phyloP scores from a whole-genome alignment of 2,329 filamentous ascomycete genomes.

The Fusarium setosum region DNA sequence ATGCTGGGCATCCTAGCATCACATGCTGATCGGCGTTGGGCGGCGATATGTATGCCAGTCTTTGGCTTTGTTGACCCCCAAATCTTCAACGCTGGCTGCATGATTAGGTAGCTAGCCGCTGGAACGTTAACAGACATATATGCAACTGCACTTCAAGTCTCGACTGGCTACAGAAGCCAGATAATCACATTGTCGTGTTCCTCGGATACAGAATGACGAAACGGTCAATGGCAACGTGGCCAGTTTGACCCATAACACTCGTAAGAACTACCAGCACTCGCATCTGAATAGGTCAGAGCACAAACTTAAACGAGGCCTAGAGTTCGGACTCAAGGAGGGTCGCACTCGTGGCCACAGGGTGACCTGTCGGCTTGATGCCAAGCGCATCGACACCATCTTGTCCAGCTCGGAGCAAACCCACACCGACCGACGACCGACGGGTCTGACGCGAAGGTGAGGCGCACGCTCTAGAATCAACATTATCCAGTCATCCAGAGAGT shows the following conservation, averaged over 20 bases:
- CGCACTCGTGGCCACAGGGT: constrained; percentile 14
- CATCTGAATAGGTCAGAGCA: constrained; percentile 28
- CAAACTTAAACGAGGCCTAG: constrained; percentile 24
- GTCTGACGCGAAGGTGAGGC: constrained; percentile 23
- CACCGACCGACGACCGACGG: neutral
- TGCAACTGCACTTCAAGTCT: constrained; percentile 9
- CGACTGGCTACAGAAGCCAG: neutral
- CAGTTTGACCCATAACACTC: neutral
- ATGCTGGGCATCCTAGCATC: constrained; percentile 5
- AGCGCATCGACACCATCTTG: constrained; percentile 30
- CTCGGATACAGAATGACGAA: neutral
- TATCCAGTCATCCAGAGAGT: neutral
- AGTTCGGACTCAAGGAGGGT: constrained; percentile 18
- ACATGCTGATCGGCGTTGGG: constrained; percentile 28
- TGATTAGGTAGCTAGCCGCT: neutral
- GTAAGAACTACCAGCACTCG: neutral
- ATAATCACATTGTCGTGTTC: neutral
- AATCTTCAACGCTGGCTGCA: constrained; percentile 19
- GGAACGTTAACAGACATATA: constrained; percentile 18
- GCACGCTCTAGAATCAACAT: constrained; percentile 1
- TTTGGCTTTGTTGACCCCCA: constrained; percentile 23
- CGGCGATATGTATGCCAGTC: neutral
- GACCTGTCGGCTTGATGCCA: constrained; percentile 26
- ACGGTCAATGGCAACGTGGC: constrained; percentile 7
- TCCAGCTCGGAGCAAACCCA: constrained; percentile 17